phyloP scores from a whole-genome alignment of 2,329 filamentous ascomycete genomes.

The Aureobasidium subglaciale region DNA sequence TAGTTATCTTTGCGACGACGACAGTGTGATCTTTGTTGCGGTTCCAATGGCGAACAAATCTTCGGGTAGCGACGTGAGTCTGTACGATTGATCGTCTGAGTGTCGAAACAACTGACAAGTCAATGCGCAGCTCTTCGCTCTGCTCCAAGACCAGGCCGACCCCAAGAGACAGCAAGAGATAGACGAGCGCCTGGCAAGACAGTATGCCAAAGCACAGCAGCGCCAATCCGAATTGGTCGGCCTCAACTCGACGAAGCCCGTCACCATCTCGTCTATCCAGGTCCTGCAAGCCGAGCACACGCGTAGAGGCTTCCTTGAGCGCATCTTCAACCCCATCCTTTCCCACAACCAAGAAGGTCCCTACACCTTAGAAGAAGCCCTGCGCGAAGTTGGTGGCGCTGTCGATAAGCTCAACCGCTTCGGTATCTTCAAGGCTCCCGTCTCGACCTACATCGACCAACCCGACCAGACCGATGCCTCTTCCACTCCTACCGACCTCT shows the following conservation, averaged over 20 bases:
- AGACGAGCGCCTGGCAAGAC: slow-evolving; percentile 50
- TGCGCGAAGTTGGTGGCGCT: slow-evolving; percentile 62
- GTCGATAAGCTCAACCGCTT: slow-evolving; percentile 72
- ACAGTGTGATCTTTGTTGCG: slow-evolving; percentile 4
- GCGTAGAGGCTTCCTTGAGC: slow-evolving; percentile 74
- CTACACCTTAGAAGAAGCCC: slow-evolving; percentile 73
- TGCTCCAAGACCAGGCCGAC: slow-evolving; percentile 52
- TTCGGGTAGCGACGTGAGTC: slow-evolving; percentile 12
- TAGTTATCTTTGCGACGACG: slow-evolving; percentile 8
- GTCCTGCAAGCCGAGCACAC: slow-evolving; percentile 78
- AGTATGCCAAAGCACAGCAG: slow-evolving; percentile 56
- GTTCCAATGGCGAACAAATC: slow-evolving; percentile 12
- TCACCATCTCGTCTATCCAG: slow-evolving; percentile 78
- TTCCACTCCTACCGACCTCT: slow-evolving; percentile 68
- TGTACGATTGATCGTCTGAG: no score
- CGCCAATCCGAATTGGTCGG: slow-evolving; percentile 62
- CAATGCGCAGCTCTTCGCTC: slow-evolving; percentile 49
- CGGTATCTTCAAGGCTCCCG: slow-evolving; percentile 79
- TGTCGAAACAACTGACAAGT: neutral
- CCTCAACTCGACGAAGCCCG: slow-evolving; percentile 77
- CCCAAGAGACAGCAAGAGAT: slow-evolving; percentile 54
- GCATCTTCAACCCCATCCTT: slow-evolving; percentile 71
- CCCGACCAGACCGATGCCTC: slow-evolving; percentile 62
- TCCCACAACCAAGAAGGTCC: slow-evolving; percentile 57
- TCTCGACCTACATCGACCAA: slow-evolving; percentile 75